Evolutionary conservation across 768 basidiomycete species (phyloP).

Genomic region (Mycena capillaripes): DNA sequence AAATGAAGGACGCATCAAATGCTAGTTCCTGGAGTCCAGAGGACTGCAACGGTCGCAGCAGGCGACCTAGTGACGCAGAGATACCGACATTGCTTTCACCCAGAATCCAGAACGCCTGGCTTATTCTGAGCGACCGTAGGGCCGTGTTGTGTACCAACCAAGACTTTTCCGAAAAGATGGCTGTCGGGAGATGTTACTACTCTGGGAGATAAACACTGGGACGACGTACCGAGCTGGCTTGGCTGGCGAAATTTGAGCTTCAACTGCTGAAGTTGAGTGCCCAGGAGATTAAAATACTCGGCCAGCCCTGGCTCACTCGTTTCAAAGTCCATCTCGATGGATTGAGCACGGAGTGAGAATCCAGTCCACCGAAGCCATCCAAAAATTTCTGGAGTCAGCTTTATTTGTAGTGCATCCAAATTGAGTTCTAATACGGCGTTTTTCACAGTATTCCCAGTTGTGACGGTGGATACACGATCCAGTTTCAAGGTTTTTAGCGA

Average conservation of each 20-base stretch:
- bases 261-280: not conserved
- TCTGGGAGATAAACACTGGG: not conserved
- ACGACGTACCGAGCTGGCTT: not conserved
- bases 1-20: not conserved
- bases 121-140: conserved; percentile 8
- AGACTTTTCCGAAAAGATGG: not conserved
- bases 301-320: not conserved
- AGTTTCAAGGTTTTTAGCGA: not conserved
- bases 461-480: not conserved
- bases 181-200: not conserved
- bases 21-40: conserved; percentile 10
- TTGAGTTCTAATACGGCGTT: not conserved
- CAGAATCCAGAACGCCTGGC: not conserved
- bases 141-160: not conserved
- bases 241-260: conserved; percentile 1
- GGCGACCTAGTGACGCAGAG: not conserved
- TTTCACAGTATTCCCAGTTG: not conserved
- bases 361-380: conserved; percentile 16
- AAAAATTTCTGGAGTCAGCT: not conserved
- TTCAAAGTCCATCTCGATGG: conserved; percentile 5
- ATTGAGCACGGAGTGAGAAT: conserved; percentile 10
- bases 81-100: conserved; percentile 1
- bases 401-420: not conserved
- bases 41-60: not conserved
- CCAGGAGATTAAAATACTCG: not conserved